phyloP scores from a whole-genome alignment of 140 eudicot genomes.

The Senecio squalidus region DNA sequence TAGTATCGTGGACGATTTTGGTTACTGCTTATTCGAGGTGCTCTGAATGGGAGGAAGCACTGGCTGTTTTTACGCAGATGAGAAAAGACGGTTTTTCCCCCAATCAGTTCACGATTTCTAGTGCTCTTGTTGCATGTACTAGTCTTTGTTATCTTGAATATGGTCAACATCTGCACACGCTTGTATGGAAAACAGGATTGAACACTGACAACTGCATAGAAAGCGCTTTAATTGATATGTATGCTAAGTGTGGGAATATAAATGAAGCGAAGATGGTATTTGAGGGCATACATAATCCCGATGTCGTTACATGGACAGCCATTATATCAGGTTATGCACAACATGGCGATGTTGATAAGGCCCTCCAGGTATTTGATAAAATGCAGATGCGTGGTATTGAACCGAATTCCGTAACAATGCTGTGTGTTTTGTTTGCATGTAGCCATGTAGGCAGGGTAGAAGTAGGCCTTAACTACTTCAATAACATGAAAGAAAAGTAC shows the following conservation, averaged over 20 bases:
- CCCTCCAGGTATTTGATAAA: constrained; percentile 28
- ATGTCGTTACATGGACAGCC: constrained; percentile 41
- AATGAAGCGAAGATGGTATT: constrained; percentile 29
- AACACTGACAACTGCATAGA: constrained; percentile 27
- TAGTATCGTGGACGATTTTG: constrained; percentile 45
- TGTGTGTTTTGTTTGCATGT: constrained; percentile 44
- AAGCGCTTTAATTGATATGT: constrained; percentile 40
- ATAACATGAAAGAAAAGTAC: constrained; percentile 27
- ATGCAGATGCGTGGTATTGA: constrained; percentile 32
- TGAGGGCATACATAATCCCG: constrained; percentile 24
- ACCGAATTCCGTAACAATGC: constrained; percentile 28
- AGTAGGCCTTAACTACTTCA: constrained; percentile 35
- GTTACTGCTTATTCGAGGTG: constrained; percentile 26
- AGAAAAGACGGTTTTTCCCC: constrained; percentile 36
- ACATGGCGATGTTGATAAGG: constrained; percentile 22
- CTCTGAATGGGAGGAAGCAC: constrained; percentile 34
- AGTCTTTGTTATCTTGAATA: constrained; percentile 38
- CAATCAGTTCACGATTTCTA: constrained; percentile 33
- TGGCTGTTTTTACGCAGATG: constrained; percentile 26
- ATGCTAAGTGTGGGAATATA: constrained; percentile 38
- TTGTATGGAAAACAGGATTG: constrained; percentile 29
- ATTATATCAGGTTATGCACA: constrained; percentile 34
- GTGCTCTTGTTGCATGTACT: constrained; percentile 38
- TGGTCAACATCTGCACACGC: constrained; percentile 40
- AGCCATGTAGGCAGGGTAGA: constrained; percentile 44